Percentiles rank a stretch among this genome's conserved stretches.
phyloP scores from a whole-genome alignment of 1,284 basidiomycete species.

The Pterula multifida region DNA sequence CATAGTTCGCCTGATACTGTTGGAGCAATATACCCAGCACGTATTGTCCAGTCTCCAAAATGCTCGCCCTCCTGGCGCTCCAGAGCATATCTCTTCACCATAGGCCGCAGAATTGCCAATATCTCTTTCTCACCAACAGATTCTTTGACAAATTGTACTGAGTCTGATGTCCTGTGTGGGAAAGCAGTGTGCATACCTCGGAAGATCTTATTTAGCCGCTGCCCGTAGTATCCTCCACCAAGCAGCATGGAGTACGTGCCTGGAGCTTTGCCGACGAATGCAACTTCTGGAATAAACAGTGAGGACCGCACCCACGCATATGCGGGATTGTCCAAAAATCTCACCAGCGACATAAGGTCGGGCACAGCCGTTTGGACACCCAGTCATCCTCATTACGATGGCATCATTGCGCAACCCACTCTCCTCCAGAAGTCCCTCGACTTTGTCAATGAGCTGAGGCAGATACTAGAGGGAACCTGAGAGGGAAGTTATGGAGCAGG shows the following conservation, averaged over 20 bases:
- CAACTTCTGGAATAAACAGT: conserved; percentile 54
- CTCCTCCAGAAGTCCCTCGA: conserved; percentile 91
- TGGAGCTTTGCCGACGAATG: conserved; percentile 94
- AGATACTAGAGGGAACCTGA: conserved; percentile 50
- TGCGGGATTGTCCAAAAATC: conserved; percentile 15
- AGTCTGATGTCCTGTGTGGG: neutral
- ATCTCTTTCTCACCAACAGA: conserved; percentile 92
- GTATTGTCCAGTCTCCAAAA: conserved; percentile 94
- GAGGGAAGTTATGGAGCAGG: conserved; percentile 3
- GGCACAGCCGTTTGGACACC: conserved; percentile 90
- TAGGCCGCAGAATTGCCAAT: conserved; percentile 75
- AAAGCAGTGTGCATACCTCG: conserved; percentile 34
- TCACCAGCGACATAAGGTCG: conserved; percentile 85
- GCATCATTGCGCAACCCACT: conserved; percentile 87
- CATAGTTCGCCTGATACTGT: conserved; percentile 71
- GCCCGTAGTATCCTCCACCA: conserved; percentile 90
- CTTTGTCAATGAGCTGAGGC: conserved; percentile 90
- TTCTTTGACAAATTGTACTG: conserved; percentile 34
- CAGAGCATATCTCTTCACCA: conserved; percentile 90
- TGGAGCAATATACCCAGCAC: conserved; percentile 74
- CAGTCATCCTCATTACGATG: conserved; percentile 97
- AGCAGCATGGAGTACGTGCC: conserved; percentile 93
- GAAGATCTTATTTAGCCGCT: conserved; percentile 90
- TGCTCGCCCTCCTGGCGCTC: conserved; percentile 85
- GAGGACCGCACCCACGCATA: conserved; percentile 1